Percentiles rank a stretch among this genome's conserved stretches.
phyloP scores from a whole-genome alignment of 2,329 filamentous ascomycete genomes.

The Trichoderma afroharzianum region DNA sequence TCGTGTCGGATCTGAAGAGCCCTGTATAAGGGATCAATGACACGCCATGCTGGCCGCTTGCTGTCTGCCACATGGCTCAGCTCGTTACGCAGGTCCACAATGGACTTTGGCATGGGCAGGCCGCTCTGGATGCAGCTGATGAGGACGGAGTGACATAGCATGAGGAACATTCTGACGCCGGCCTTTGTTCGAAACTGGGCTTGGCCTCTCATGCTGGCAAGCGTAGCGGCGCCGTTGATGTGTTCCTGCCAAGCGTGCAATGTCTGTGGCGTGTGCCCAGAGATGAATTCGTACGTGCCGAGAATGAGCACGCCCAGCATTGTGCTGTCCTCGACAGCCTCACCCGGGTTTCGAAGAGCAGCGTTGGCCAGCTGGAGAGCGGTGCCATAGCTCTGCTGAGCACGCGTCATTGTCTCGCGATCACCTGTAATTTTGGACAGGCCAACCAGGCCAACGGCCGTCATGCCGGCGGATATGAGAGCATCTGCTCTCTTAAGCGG shows the following conservation, averaged over 20 bases:
- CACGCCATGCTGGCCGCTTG: slow-evolving; percentile 39
- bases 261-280: slow-evolving; percentile 44
- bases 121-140: slow-evolving; percentile 51
- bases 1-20: slow-evolving; percentile 47
- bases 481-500: slow-evolving; percentile 12
- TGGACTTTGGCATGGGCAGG: slow-evolving; percentile 44
- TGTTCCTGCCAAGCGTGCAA: slow-evolving; percentile 52
- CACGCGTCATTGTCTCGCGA: slow-evolving; percentile 42
- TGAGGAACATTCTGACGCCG: slow-evolving; percentile 51
- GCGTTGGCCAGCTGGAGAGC: slow-evolving; percentile 50
- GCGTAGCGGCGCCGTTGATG: slow-evolving; percentile 48
- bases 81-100: slow-evolving; percentile 45
- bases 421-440: slow-evolving; percentile 45
- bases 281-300: slow-evolving; percentile 52
- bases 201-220: slow-evolving; percentile 48
- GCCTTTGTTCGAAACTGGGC: slow-evolving; percentile 44
- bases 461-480: slow-evolving; percentile 49
- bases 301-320: slow-evolving; percentile 53
- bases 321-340: slow-evolving; percentile 47
- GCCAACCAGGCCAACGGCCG: slow-evolving; percentile 52
- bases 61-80: slow-evolving; percentile 36
- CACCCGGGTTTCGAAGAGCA: slow-evolving; percentile 43
- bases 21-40: slow-evolving; percentile 43
- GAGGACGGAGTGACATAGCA: slow-evolving; percentile 49
- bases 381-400: slow-evolving; percentile 48